Evolutionary conservation across 495 filamentous ascomycete genomes (phyloP).

Genomic region (Hypomontagnella submonticulosa): DNA sequence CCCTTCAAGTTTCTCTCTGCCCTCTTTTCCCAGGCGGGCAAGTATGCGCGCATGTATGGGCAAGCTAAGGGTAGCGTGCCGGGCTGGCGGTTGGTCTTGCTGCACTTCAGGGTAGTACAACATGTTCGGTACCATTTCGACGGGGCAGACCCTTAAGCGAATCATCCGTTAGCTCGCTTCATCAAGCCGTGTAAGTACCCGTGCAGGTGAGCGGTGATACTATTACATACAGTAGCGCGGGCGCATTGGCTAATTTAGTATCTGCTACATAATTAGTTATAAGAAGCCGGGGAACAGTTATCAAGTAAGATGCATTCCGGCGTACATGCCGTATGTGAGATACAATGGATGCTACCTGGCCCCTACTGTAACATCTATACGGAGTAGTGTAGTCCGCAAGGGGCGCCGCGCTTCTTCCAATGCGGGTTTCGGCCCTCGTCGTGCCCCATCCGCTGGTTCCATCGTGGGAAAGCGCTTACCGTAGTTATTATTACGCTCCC

Average conservation of each 20-base stretch:
- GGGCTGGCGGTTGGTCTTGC: neutral
- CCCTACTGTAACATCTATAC: neutral
- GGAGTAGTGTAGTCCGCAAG: constrained; percentile 29
- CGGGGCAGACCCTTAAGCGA: constrained; percentile 13
- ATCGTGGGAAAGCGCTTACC: constrained; percentile 18
- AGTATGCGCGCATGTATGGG: constrained; percentile 1
- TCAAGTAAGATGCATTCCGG: neutral
- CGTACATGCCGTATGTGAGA: neutral
- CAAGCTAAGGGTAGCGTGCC: constrained; percentile 9
- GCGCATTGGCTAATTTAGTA: constrained; percentile 4
- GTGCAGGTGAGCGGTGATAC: constrained; percentile 2
- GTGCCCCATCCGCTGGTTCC: too few species aligned
- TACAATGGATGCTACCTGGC: neutral
- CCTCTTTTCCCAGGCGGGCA: constrained; percentile 6
- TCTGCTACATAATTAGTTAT: too few species aligned
- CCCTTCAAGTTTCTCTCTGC: constrained; percentile 2
- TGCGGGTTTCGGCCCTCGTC: constrained; percentile 4
- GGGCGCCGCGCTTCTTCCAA: constrained; percentile 8
- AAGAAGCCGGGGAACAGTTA: too few species aligned
- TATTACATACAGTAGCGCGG: constrained; percentile 2
- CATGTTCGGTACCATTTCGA: constrained; percentile 27
- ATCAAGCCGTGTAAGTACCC: neutral
- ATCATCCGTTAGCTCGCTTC: neutral
- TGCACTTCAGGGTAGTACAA: constrained; percentile 1
- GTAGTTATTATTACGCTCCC: constrained; percentile 1